Conservation (phyloP, 768 basidiomycete genomes). For the Lactarius pseudohatsudake region DNA sequence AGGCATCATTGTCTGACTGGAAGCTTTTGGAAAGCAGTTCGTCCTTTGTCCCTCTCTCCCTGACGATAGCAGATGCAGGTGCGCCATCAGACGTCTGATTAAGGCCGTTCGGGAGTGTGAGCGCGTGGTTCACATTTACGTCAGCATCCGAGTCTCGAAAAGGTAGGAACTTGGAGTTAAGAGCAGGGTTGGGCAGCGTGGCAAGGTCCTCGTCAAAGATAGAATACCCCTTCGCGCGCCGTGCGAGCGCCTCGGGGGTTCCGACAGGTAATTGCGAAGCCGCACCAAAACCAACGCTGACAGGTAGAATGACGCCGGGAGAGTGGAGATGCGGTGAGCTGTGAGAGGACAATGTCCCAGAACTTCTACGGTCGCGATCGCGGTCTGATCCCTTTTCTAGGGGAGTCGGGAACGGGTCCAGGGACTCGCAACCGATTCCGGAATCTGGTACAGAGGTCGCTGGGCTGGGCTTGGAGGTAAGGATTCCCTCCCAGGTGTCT, state of each 20-base stretch:
- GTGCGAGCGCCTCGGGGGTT: conserved; percentile 19
- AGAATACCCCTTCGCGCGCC: conserved; percentile 42
- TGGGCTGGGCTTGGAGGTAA: conserved; percentile 26
- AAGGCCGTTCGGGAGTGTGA: conserved; percentile 53
- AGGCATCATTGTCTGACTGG: conserved; percentile 53
- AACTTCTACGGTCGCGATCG: conserved; percentile 14
- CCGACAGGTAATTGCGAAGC: conserved; percentile 31
- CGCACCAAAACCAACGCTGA: conserved; percentile 18
- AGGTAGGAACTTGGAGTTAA: conserved; percentile 49
- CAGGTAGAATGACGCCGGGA: conserved; percentile 23
- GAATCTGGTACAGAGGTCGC: conserved; percentile 14
- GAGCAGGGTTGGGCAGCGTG: conserved; percentile 33
- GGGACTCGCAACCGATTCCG: conserved; percentile 1
- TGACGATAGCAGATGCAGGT: background rate
- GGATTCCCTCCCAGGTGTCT: conserved; percentile 30
- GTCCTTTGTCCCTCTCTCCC: conserved; percentile 37
- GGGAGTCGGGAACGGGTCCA: conserved; percentile 25
- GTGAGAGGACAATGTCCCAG: conserved; percentile 11
- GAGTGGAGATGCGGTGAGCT: conserved; percentile 25
- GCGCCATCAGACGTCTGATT: conserved; percentile 47
- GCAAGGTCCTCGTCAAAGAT: conserved; percentile 44
- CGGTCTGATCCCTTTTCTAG: conserved; percentile 28
- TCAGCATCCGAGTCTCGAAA: conserved; percentile 48
- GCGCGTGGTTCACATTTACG: conserved; percentile 42
- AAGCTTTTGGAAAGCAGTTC: conserved; percentile 44